Percentiles rank a stretch among this genome's conserved stretches.
Evolutionary conservation across 2,329 filamentous ascomycete genomes (phyloP).

Genomic region (Lasiodiplodia sp.): DNA sequence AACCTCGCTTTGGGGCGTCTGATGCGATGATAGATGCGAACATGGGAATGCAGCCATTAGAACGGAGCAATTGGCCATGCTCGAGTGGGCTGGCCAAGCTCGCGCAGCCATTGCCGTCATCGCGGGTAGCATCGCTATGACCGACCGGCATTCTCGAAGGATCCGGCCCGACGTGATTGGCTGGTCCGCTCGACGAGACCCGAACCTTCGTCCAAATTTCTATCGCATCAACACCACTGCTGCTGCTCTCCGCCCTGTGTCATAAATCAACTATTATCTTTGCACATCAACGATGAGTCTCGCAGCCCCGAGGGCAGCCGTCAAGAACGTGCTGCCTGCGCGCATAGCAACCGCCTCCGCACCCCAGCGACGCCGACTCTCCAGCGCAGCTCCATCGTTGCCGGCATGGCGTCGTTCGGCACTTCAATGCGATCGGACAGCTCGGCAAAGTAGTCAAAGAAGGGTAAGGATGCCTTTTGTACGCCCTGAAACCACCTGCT

Average conservation of each 20-base stretch:
- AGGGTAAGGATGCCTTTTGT: constrained; percentile 37
- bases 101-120: constrained; percentile 1
- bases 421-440: background rate
- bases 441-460: constrained; percentile 38
- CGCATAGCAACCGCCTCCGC: constrained; percentile 40
- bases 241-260: background rate
- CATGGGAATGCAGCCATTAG: background rate
- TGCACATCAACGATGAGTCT: constrained; percentile 42
- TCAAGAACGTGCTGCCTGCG: constrained; percentile 33
- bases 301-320: constrained; percentile 37
- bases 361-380: constrained; percentile 29
- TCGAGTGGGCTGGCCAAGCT: background rate
- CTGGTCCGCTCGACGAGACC: constrained; percentile 8
- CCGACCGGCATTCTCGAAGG: constrained; percentile 18
- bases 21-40: background rate
- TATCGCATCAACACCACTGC: constrained; percentile 3
- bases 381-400: constrained; percentile 20
- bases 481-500: background rate
- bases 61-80: background rate
- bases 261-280: constrained; percentile 1
- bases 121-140: background rate
- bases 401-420: constrained; percentile 25
- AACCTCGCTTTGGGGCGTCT: background rate
- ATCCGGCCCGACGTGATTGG: constrained; percentile 14
- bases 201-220: constrained; percentile 9